These are phyloP conservation scores for Tolypocladium ophioglossoides DNA, from an alignment of 2,329 filamentous ascomycete species.

Conservation along the genomic window DNA sequence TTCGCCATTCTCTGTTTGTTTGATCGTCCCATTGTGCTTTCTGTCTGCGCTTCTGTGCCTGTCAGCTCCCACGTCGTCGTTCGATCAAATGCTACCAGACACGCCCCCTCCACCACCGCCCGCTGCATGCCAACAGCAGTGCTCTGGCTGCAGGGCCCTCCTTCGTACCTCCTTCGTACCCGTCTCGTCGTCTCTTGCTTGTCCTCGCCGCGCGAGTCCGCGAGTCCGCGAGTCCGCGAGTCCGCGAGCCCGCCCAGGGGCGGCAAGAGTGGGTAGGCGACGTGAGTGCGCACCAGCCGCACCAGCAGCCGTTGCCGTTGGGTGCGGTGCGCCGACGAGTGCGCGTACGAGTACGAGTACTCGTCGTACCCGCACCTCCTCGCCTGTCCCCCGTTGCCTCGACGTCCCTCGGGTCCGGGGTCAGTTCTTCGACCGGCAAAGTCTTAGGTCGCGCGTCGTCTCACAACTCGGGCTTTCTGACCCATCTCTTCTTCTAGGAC, in stretches of 20 bases:
- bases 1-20: background rate
- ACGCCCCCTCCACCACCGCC: background rate
- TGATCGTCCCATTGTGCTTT: background rate
- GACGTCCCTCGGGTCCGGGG: background rate
- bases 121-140: background rate
- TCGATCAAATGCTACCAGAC: background rate
- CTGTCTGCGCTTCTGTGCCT: background rate
- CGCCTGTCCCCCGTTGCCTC: background rate
- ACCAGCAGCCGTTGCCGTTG: too few species aligned
- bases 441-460: background rate
- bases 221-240: too few species aligned
- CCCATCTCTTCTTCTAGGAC: background rate
- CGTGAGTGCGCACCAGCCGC: background rate
- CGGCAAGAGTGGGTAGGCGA: background rate
- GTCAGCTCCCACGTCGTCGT: background rate
- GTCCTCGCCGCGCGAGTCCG: too few species aligned
- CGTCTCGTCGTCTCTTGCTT: background rate
- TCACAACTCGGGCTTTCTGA: background rate
- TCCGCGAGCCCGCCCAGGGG: too few species aligned
- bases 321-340: too few species aligned
- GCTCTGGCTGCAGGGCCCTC: background rate
- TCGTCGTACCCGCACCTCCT: background rate
- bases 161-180: background rate
- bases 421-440: conserved; percentile 2
- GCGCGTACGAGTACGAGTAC: too few species aligned